phyloP scores from a whole-genome alignment of 164 flowering plant species.

The Annona cherimola region DNA sequence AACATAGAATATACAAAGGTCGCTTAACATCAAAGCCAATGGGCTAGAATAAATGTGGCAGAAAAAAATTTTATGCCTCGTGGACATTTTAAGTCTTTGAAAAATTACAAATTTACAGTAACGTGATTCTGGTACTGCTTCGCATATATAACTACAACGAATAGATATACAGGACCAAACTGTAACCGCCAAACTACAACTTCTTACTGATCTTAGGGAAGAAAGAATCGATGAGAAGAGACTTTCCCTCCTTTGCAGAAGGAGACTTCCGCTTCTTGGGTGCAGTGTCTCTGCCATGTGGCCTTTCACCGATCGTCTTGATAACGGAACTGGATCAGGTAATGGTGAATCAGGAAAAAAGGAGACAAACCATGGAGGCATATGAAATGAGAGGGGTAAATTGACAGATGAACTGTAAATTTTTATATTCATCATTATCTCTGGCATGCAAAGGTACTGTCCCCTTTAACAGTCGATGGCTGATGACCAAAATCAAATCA shows the following conservation, averaged over 20 bases:
- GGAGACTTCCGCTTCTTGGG: conserved; percentile 48
- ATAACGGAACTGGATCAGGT: background rate
- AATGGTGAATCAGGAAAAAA: background rate
- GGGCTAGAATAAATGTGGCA: background rate
- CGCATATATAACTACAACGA: background rate
- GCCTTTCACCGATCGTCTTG: conserved; percentile 31
- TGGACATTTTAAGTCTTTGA: background rate
- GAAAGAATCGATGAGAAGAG: conserved; percentile 60
- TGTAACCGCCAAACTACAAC: conserved; percentile 16
- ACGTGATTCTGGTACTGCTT: background rate
- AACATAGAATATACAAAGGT: no score
- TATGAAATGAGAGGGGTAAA: background rate
- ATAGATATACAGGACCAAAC: conserved; percentile 7
- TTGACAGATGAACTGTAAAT: no score
- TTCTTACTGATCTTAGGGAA: conserved; percentile 43
- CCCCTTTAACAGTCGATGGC: no score
- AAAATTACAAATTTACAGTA: background rate
- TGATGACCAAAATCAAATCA: no score
- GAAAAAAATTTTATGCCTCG: background rate
- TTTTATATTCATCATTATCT: no score
- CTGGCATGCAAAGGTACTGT: no score
- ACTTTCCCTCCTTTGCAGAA: conserved; percentile 34
- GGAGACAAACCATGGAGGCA: background rate
- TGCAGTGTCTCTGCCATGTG: conserved; percentile 14
- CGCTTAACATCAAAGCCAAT: background rate